phyloP scores from a whole-genome alignment of 2,329 filamentous ascomycete species.

The Fusarium lateritium region DNA sequence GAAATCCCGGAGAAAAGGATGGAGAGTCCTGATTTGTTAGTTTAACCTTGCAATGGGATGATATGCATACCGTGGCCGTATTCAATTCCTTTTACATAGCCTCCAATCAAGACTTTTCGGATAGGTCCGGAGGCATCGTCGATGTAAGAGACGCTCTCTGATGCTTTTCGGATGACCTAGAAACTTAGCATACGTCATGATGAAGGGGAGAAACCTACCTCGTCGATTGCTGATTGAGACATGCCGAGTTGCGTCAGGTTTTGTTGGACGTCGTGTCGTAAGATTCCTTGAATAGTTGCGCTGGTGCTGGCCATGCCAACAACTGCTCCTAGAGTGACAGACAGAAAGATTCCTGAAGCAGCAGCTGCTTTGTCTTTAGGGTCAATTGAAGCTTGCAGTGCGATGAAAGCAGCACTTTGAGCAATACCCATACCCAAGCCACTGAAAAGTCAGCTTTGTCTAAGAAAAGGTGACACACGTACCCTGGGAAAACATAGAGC shows the following conservation, averaged over 20 bases:
- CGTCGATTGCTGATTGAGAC: constrained; percentile 10
- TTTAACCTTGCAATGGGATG: rapidly evolving
- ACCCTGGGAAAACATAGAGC: constrained; percentile 69
- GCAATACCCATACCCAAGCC: constrained; percentile 60
- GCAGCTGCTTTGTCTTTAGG: constrained; percentile 58
- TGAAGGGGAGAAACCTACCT: constrained; percentile 11
- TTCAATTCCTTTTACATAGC: constrained; percentile 39
- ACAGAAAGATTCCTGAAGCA: constrained; percentile 59
- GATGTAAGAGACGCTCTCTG: constrained; percentile 38
- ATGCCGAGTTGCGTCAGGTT: constrained; percentile 28
- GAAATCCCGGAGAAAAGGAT: constrained; percentile 2
- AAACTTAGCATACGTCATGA: not conserved
- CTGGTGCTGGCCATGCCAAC: constrained; percentile 58
- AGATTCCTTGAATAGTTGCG: constrained; percentile 47
- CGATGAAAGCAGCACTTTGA: constrained; percentile 59
- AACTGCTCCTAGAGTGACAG: constrained; percentile 55
- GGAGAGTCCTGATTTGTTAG: constrained; percentile 3
- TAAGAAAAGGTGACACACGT: not conserved
- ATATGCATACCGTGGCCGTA: constrained; percentile 33
- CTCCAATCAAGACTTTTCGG: constrained; percentile 17
- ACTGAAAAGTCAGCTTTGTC: constrained; percentile 9
- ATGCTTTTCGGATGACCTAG: constrained; percentile 36
- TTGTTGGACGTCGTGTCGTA: constrained; percentile 26
- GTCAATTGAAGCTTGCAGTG: constrained; percentile 58
- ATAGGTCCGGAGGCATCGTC: constrained; percentile 35